Conservation (phyloP, 441 rosid genomes). For the Codiaeum variegatum region DNA sequence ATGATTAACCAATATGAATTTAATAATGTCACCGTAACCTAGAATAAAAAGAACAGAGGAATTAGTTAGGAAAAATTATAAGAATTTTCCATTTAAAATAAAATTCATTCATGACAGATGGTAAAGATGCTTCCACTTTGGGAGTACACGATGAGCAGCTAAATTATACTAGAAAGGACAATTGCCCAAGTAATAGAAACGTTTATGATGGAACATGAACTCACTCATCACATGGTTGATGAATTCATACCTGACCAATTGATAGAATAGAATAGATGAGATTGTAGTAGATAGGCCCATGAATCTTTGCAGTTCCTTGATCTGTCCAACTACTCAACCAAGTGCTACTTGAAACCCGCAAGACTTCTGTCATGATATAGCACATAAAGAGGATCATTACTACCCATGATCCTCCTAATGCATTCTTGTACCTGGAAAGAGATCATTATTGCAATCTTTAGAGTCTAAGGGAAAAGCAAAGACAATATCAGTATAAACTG, state of each 20-base stretch:
- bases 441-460: constrained; percentile 3
- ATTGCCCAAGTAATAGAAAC: background rate
- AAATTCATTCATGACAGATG: constrained; percentile 5
- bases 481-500: background rate
- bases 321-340: constrained; percentile 99
- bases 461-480: background rate
- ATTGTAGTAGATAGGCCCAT: constrained; percentile 77
- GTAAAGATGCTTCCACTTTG: constrained; percentile 8
- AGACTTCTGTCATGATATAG: constrained; percentile 68
- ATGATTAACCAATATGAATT: constrained; percentile 94
- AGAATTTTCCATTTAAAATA: constrained; percentile 5
- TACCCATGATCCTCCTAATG: constrained; percentile 97
- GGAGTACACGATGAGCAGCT: background rate
- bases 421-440: constrained; percentile 78
- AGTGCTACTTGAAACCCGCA: constrained; percentile 89
- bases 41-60: constrained; percentile 24
- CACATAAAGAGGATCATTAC: constrained; percentile 77
- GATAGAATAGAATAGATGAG: constrained; percentile 71
- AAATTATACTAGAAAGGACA: background rate
- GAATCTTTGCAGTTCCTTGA: constrained; percentile 50
- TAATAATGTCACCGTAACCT: constrained; percentile 78
- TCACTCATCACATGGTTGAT: constrained; percentile 8
- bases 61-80: background rate
- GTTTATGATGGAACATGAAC: background rate
- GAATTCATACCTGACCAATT: constrained; percentile 65